Evolutionary conservation across 192 early-diverging fungal genomes (phyloP), one percentile per base, ranked within the genome.

Genomic region (Spizellomyces sp.): DNA sequence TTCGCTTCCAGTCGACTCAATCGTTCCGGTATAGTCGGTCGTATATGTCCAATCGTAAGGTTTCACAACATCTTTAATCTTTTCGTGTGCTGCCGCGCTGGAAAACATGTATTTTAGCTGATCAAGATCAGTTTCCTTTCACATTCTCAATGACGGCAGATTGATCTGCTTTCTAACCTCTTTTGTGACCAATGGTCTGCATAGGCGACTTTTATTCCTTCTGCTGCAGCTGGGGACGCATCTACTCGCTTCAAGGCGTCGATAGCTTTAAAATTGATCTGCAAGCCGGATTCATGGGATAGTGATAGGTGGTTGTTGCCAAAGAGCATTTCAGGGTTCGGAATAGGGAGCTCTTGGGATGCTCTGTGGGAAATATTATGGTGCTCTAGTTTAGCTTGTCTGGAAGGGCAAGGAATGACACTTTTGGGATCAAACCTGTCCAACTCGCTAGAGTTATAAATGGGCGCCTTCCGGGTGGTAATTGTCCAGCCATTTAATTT

Each of bases 11-110:
- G 62, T 17, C 0, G 63, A 47, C 9, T 22, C 27, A 15, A 74
- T 59, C 6, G 91, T 87, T 15, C 95, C 94, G 22, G 75, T 77
- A 82, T 96, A 96, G 14, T 81, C 77, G 36, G 96, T 96, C 5
- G 92, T 83, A 66, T 94, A 96, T 0, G 96, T 99, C 97, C 97
- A 99, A 77, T 99, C 96, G 65, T 96, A 99, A 9, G 96, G 95
- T 66, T 92, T 94, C 60, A 92, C 79, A n/a, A 93, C 87, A 70
- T 94, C 88, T 48, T 89, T 92, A 67, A 94, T 93, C 80, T 77
- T 87, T 73, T 69, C 70, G 54, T 77, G 70, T 2, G 70, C 69
- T 46, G 44, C 69, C 46, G 57, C 59, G 41, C 61, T 70, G 14
- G 1, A 64, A 64, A 1, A 14, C 55, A 22, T 36, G 42, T 45